Evolutionary conservation across 1,139 yeast species (phyloP).

Genomic region (Sugiyamaella neomexicana): DNA sequence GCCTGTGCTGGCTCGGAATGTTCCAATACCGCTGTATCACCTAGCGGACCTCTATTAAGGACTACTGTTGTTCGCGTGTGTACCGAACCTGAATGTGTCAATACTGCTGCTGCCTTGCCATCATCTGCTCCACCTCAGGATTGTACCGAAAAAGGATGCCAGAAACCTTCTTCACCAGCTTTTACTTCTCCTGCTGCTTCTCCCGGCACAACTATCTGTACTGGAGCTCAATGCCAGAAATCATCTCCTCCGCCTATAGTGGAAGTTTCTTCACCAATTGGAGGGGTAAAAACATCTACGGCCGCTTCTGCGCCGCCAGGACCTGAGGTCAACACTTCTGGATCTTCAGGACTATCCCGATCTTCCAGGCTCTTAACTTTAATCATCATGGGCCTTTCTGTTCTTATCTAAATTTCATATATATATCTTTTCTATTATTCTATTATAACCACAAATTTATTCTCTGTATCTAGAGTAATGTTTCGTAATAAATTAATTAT

Average conservation of each 20-base stretch:
- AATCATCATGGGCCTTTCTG: not conserved
- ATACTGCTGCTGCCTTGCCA: not conserved
- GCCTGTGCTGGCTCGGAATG: too few species aligned
- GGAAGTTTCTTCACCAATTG: not conserved
- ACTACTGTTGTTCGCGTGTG: not conserved
- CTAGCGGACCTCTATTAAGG: not conserved
- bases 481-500: too few species aligned
- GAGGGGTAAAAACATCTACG: not conserved
- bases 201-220: not conserved
- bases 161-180: not conserved
- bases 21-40: not conserved
- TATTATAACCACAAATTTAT: not conserved
- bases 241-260: not conserved
- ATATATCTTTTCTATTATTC: not conserved
- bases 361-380: not conserved
- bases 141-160: not conserved
- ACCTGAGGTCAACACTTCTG: constrained; percentile 10
- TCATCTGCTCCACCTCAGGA: not conserved
- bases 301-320: constrained; percentile 11
- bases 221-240: not conserved
- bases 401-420: not conserved
- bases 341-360: not conserved
- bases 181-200: not conserved
- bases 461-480: not conserved
- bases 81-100: not conserved